A percentile compares a stretch with the other conserved stretches of the same genome.
Evolutionary conservation across 805 yeast species (phyloP).

Genomic region (Lipomyces spencermartinsiae): DNA sequence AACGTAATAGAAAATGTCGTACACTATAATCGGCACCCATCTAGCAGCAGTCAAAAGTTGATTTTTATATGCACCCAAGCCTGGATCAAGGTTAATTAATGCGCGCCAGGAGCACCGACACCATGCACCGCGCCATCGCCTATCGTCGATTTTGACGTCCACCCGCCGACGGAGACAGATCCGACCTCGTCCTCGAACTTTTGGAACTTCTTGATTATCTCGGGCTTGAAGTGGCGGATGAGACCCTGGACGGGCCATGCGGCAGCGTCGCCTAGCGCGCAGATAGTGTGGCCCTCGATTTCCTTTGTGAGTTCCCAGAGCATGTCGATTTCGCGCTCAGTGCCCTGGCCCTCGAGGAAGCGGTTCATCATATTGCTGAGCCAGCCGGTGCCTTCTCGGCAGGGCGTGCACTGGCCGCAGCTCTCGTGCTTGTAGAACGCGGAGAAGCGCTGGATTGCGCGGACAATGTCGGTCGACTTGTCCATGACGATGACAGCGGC

Average conservation of each 20-base stretch:
- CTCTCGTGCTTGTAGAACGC: slow-evolving; percentile 90
- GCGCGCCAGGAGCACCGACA: slow-evolving; percentile 43
- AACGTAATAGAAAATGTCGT: neutral
- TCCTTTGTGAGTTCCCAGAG: slow-evolving; percentile 83
- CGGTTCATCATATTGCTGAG: slow-evolving; percentile 83
- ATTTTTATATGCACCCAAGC: no score
- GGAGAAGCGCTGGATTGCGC: slow-evolving; percentile 84
- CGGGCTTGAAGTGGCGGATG: slow-evolving; percentile 82
- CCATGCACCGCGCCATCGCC: slow-evolving; percentile 69
- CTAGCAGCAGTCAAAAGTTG: neutral
- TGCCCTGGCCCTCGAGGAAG: slow-evolving; percentile 78
- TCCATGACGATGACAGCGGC: slow-evolving; percentile 94
- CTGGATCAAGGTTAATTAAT: no score
- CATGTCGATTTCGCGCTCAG: slow-evolving; percentile 81
- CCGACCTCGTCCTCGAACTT: slow-evolving; percentile 60
- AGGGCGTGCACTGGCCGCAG: slow-evolving; percentile 94
- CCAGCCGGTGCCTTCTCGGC: slow-evolving; percentile 94
- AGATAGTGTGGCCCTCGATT: slow-evolving; percentile 89
- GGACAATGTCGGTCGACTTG: slow-evolving; percentile 80
- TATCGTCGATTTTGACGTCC: slow-evolving; percentile 68
- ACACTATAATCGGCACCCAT: neutral
- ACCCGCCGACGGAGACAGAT: slow-evolving; percentile 72
- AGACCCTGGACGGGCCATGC: slow-evolving; percentile 94
- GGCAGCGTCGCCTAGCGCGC: slow-evolving; percentile 92
- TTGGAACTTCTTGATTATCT: slow-evolving; percentile 75